Evolutionary conservation across 1,139 yeast species (phyloP).

Genomic region (Hanseniaspora sp.): DNA sequence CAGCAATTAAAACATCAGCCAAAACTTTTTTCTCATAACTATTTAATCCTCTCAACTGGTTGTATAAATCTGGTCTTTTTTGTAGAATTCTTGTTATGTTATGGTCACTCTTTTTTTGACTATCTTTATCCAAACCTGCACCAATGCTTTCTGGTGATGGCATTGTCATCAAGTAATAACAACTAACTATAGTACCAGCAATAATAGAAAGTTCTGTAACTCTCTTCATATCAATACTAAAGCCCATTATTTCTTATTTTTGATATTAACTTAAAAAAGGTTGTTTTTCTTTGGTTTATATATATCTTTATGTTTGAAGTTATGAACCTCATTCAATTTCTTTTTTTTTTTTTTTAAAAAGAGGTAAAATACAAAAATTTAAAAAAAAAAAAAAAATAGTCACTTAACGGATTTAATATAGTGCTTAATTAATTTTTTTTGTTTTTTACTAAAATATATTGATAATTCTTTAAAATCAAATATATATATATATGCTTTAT

Average conservation of each 20-base stretch:
- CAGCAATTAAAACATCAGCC: slow-evolving; percentile 71
- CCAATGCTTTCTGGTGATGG: slow-evolving; percentile 29
- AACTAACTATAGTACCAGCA: slow-evolving; percentile 73
- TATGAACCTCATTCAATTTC: too few species aligned
- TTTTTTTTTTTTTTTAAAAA: too few species aligned
- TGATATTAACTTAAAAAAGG: background rate
- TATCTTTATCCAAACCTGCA: slow-evolving; percentile 39
- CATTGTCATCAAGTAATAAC: slow-evolving; percentile 57
- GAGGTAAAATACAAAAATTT: too few species aligned
- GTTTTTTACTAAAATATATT: too few species aligned
- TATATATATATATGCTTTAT: too few species aligned
- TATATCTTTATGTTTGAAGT: too few species aligned
- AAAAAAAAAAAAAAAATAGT: too few species aligned
- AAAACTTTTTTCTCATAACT: slow-evolving; percentile 71
- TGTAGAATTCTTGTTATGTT: slow-evolving; percentile 49
- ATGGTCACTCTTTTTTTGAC: slow-evolving; percentile 56
- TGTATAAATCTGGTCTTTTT: slow-evolving; percentile 45
- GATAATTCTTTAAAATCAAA: too few species aligned
- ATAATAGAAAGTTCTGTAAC: slow-evolving; percentile 59
- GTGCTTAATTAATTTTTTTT: too few species aligned
- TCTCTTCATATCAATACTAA: slow-evolving; percentile 41
- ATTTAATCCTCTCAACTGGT: slow-evolving; percentile 41
- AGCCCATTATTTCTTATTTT: background rate
- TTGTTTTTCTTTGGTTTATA: background rate
- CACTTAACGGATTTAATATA: too few species aligned